Conservation (phyloP, 2,329 filamentous ascomycete species). For the Fusarium sp. region DNA sequence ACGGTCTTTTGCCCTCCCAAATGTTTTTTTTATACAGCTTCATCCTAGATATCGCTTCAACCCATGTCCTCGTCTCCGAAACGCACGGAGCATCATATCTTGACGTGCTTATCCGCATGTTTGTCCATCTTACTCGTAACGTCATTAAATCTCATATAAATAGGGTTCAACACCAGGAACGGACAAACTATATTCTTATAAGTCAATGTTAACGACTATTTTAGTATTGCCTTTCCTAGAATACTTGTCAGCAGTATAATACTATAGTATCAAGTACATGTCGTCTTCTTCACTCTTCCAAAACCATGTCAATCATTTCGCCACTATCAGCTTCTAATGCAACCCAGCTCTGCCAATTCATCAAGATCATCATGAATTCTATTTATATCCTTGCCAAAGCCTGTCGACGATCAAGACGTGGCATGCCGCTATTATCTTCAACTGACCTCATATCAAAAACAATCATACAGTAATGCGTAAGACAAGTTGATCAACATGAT, state of each 20-base stretch:
- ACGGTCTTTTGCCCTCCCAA: background rate
- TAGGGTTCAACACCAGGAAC: background rate
- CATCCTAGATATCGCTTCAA: background rate
- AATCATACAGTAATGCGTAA: background rate
- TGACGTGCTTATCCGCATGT: background rate
- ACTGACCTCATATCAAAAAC: background rate
- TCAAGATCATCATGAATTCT: constrained; percentile 14
- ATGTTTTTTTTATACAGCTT: background rate
- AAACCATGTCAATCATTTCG: background rate
- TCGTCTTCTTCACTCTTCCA: background rate
- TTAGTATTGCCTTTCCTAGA: background rate
- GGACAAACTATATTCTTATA: background rate
- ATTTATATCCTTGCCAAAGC: constrained; percentile 19
- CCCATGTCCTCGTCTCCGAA: constrained; percentile 15
- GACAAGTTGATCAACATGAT: background rate
- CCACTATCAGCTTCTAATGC: constrained; percentile 3
- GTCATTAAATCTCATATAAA: background rate
- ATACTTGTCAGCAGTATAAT: background rate
- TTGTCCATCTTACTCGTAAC: background rate
- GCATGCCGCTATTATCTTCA: background rate
- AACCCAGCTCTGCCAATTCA: constrained; percentile 7
- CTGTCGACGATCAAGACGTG: constrained; percentile 19
- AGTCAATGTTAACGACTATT: background rate
- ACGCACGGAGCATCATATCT: constrained; percentile 28
- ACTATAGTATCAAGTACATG: background rate